Percentiles rank a stretch among this genome's conserved stretches.
Evolutionary conservation across 2,329 filamentous ascomycete species (phyloP).

Genomic region (Colletotrichum musicola): DNA sequence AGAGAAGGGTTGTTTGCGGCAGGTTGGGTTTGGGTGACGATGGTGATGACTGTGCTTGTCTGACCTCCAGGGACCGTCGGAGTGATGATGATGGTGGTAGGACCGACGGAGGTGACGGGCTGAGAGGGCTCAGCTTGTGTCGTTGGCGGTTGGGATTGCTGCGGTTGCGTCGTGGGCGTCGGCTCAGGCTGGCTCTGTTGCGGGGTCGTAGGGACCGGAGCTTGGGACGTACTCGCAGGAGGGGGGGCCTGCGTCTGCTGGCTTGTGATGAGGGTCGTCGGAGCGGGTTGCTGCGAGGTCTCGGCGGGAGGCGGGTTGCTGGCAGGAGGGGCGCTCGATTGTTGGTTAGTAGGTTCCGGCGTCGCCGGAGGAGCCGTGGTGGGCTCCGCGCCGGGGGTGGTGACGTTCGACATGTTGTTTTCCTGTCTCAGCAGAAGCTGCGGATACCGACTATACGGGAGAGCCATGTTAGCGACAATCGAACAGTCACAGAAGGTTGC

Average conservation of each 20-base stretch:
- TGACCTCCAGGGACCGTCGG: conserved; percentile 35
- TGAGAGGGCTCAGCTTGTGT: conserved; percentile 7
- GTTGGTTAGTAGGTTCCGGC: conserved; percentile 17
- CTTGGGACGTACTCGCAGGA: conserved; percentile 37
- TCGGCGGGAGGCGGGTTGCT: conserved; percentile 10
- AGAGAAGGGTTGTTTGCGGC: conserved; percentile 6
- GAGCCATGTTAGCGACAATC: conserved; percentile 45
- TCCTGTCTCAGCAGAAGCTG: conserved; percentile 43
- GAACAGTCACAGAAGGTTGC: background rate
- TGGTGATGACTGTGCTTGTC: conserved; percentile 42
- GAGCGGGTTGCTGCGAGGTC: conserved; percentile 32
- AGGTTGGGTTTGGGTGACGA: conserved; percentile 41
- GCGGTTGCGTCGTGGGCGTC: conserved; percentile 15
- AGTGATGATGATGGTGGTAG: conserved; percentile 30
- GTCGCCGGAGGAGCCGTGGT: conserved; percentile 32
- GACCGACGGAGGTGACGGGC: conserved; percentile 2
- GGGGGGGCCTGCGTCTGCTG: conserved; percentile 36
- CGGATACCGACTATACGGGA: conserved; percentile 42
- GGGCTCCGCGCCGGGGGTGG: conserved; percentile 29
- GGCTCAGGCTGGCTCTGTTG: conserved; percentile 24
- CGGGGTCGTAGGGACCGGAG: conserved; percentile 32
- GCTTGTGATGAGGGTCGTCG: conserved; percentile 36
- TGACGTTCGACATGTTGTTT: conserved; percentile 46
- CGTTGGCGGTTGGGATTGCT: conserved; percentile 17
- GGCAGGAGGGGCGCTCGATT: conserved; percentile 20